Conservation (phyloP, 2,329 filamentous ascomycete species). For the Beauveria asiatica region DNA sequence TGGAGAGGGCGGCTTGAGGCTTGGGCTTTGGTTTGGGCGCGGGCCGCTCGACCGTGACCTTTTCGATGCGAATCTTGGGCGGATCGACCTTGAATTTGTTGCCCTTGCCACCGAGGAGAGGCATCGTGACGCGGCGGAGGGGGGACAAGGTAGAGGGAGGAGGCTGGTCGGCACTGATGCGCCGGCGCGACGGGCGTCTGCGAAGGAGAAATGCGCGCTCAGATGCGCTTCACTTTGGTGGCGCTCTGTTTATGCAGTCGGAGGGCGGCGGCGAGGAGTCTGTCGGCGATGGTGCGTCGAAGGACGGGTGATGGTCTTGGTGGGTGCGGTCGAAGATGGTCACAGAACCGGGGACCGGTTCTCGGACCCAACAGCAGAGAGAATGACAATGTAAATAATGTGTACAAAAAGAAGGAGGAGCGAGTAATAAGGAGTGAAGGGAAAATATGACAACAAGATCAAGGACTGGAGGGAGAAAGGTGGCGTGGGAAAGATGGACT, state of each 20-base stretch:
- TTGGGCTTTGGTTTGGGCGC: slow-evolving; percentile 29
- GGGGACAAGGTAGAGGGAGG: background rate
- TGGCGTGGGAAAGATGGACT: too few relatives aligned
- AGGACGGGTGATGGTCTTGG: background rate
- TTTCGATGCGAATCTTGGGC: slow-evolving; percentile 44
- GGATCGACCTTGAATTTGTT: slow-evolving; percentile 44
- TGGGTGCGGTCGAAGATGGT: background rate
- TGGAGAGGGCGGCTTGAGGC: slow-evolving; percentile 21
- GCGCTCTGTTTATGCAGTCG: background rate
- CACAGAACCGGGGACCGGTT: slow-evolving; percentile 6
- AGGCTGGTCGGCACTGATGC: background rate
- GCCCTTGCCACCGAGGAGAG: slow-evolving; percentile 32
- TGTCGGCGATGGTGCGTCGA: background rate
- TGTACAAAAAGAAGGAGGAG: background rate
- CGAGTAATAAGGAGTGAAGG: background rate
- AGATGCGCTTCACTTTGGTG: background rate
- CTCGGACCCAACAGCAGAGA: background rate
- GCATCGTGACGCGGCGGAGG: slow-evolving; percentile 14
- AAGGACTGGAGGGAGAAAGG: too few relatives aligned
- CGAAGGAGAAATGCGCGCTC: background rate
- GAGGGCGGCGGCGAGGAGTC: background rate
- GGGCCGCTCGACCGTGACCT: slow-evolving; percentile 36
- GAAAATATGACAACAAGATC: background rate
- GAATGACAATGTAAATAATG: background rate
- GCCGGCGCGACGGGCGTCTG: background rate